Percentiles rank a stretch among this genome's conserved stretches.
Conservation (phyloP, 2,329 filamentous ascomycete genomes). For the Moelleriella libera region DNA sequence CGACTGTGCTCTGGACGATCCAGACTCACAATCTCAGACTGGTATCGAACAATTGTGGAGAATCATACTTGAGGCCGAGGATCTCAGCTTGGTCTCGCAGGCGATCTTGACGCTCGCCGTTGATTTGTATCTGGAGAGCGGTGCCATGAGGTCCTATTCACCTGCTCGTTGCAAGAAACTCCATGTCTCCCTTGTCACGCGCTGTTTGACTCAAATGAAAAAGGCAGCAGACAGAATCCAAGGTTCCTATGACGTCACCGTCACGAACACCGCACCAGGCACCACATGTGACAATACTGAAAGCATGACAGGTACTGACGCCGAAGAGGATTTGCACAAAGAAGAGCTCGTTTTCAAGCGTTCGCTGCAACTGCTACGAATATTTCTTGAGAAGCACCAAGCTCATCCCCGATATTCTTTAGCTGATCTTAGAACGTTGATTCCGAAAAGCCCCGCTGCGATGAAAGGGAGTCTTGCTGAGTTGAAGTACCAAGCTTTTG, state of each 20-base stretch:
- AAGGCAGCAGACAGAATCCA: slow-evolving; percentile 43
- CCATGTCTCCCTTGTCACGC: slow-evolving; percentile 57
- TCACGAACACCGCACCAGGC: slow-evolving; percentile 7
- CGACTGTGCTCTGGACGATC: slow-evolving; percentile 34
- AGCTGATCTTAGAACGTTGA: slow-evolving; percentile 39
- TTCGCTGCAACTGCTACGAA: slow-evolving; percentile 52
- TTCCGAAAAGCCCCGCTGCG: slow-evolving; percentile 34
- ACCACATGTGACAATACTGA: slow-evolving; percentile 28
- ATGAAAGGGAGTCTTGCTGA: slow-evolving; percentile 50
- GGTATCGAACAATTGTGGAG: slow-evolving; percentile 68
- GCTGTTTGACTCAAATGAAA: slow-evolving; percentile 59
- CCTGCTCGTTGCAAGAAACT: slow-evolving; percentile 36
- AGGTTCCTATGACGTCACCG: slow-evolving; percentile 24
- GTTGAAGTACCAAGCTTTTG: slow-evolving; percentile 63
- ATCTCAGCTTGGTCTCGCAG: slow-evolving; percentile 48
- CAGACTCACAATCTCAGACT: slow-evolving; percentile 34
- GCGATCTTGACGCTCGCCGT: slow-evolving; percentile 58
- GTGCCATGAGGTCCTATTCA: slow-evolving; percentile 33
- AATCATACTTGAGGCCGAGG: slow-evolving; percentile 57
- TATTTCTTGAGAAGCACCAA: slow-evolving; percentile 53
- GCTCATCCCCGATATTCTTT: slow-evolving; percentile 44
- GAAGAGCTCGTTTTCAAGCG: slow-evolving; percentile 49
- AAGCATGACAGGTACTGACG: slow-evolving; percentile 34
- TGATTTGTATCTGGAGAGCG: slow-evolving; percentile 53
- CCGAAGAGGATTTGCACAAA: slow-evolving; percentile 31